A percentile compares a stretch with the other conserved stretches of the same genome.
Conservation (phyloP, 441 rosid species). For the Erysimum cheiri region DNA sequence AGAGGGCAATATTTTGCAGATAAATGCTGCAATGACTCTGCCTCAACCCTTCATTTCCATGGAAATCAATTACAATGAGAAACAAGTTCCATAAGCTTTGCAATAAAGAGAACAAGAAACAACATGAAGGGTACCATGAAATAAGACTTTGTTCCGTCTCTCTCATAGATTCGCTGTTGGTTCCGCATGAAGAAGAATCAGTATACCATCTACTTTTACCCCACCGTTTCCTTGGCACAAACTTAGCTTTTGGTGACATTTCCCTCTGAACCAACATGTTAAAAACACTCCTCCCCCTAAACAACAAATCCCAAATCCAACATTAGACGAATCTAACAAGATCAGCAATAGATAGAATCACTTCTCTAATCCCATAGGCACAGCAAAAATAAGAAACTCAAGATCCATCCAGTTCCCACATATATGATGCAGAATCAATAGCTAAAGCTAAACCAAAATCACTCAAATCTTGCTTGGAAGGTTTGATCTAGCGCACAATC, state of each 20-base stretch:
- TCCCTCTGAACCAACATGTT: slow-evolving; percentile 68
- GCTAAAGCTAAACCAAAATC: slow-evolving; percentile 5
- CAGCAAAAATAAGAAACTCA: slow-evolving; percentile 1
- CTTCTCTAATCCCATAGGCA: background rate
- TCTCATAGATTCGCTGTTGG: slow-evolving; percentile 46
- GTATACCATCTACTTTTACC: slow-evolving; percentile 50
- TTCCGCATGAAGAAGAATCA: slow-evolving; percentile 44
- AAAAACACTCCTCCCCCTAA: slow-evolving; percentile 57
- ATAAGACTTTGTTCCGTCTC: slow-evolving; percentile 63
- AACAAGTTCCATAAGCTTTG: background rate
- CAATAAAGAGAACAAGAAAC: background rate
- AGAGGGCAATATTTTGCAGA: slow-evolving; percentile 81
- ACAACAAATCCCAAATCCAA: slow-evolving; percentile 1
- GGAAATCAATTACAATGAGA: background rate
- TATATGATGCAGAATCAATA: background rate
- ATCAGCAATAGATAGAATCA: background rate
- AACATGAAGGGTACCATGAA: slow-evolving; percentile 54
- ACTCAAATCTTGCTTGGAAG: background rate
- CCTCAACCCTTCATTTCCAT: slow-evolving; percentile 71
- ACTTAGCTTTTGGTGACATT: slow-evolving; percentile 60
- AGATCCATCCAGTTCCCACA: slow-evolving; percentile 13
- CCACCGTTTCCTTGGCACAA: slow-evolving; percentile 58
- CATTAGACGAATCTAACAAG: background rate
- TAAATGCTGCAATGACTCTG: slow-evolving; percentile 75
- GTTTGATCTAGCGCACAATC: slow-evolving; percentile 8